Conservation (phyloP, 768 basidiomycete species). For the Amanita polypyramis region DNA sequence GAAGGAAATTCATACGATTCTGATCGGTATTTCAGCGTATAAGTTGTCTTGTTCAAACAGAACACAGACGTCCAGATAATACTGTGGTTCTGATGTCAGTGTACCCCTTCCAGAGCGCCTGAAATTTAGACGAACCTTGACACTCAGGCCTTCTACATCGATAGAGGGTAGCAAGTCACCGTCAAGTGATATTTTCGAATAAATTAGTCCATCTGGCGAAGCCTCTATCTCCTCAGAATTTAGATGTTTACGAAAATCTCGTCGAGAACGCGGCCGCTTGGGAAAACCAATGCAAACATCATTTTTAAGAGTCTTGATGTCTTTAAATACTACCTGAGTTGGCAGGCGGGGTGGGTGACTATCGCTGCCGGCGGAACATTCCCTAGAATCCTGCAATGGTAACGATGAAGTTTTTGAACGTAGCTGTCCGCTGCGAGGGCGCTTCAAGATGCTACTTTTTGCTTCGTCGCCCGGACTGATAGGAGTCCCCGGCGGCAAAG, state of each 20-base stretch:
- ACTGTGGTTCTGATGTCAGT: constrained; percentile 27
- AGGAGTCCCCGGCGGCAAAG: constrained; percentile 40
- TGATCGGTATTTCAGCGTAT: constrained; percentile 52
- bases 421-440: constrained; percentile 13
- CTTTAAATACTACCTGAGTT: constrained; percentile 25
- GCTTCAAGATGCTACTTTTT: constrained; percentile 23
- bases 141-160: constrained; percentile 55
- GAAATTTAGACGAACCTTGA: constrained; percentile 39
- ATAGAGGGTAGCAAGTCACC: constrained; percentile 55
- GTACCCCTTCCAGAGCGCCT: constrained; percentile 5
- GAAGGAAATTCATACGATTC: constrained; percentile 7
- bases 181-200: constrained; percentile 42
- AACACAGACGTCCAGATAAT: constrained; percentile 65
- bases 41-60: constrained; percentile 52
- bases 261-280: constrained; percentile 47
- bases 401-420: not conserved
- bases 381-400: not conserved
- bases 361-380: constrained; percentile 14
- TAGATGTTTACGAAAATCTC: constrained; percentile 29
- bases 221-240: constrained; percentile 33
- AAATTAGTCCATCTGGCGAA: constrained; percentile 61
- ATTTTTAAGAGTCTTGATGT: constrained; percentile 35
- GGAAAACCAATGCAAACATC: constrained; percentile 59
- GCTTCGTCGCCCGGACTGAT: constrained; percentile 33
- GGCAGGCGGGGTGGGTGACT: constrained; percentile 35